These are phyloP conservation scores for Suillus weaverae DNA, from an alignment of 768 basidiomycete species.

Conservation along the genomic window DNA sequence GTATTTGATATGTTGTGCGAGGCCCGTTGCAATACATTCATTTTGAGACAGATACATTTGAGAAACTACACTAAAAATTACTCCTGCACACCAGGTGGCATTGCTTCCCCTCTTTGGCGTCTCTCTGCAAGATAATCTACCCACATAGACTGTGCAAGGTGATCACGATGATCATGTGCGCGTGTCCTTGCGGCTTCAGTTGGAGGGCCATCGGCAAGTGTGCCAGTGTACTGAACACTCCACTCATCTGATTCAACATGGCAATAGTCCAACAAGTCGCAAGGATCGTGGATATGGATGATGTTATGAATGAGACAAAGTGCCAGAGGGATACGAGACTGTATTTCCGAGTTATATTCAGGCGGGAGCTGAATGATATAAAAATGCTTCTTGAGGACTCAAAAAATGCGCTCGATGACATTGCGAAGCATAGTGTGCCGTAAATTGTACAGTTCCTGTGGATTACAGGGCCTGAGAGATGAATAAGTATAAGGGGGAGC, in stretches of 20 bases:
- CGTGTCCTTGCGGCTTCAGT: background rate
- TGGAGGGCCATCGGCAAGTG: background rate
- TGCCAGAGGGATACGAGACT: conserved; percentile 27
- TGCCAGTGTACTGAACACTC: too few species aligned
- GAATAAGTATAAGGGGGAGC: background rate
- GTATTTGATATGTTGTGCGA: too few species aligned
- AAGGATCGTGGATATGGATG: conserved; percentile 15
- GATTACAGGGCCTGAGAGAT: conserved; percentile 14
- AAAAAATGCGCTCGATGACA: conserved; percentile 22
- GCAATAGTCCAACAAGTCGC: conserved; percentile 1
- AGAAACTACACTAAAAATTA: too few species aligned
- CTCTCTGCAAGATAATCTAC: conserved; percentile 8
- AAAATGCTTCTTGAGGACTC: conserved; percentile 21
- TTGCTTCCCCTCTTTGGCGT: background rate
- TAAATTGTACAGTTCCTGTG: conserved; percentile 22
- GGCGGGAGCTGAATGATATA: conserved; percentile 11
- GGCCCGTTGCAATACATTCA: too few species aligned
- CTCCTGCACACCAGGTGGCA: too few species aligned
- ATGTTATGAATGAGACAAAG: conserved; percentile 27
- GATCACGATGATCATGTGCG: conserved; percentile 6
- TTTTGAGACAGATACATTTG: too few species aligned
- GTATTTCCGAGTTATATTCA: conserved; percentile 17
- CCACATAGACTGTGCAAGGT: conserved; percentile 22
- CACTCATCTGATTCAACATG: too few species aligned
- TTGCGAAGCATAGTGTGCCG: conserved; percentile 21